Percentiles rank a stretch among this genome's conserved stretches.
Conservation (phyloP, 768 basidiomycete genomes). For the Fistulinella prunicolor region DNA sequence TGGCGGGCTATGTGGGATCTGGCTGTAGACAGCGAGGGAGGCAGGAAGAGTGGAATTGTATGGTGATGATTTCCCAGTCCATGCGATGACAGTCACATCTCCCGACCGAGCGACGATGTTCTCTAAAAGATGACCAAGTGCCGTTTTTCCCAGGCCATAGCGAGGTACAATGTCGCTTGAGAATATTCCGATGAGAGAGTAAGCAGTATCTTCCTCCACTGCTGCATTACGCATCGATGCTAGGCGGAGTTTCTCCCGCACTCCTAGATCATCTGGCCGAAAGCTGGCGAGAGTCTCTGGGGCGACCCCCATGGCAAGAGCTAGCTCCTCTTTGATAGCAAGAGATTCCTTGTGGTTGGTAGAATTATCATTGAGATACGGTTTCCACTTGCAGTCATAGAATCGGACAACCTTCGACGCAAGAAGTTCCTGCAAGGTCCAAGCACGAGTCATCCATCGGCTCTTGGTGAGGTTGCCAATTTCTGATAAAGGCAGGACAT, state of each 20-base stretch:
- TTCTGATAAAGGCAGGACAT: too few species aligned
- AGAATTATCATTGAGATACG: not conserved
- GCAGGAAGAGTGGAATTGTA: not conserved
- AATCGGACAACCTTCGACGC: constrained; percentile 11
- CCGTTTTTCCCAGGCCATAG: not conserved
- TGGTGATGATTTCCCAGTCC: not conserved
- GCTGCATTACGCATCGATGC: constrained; percentile 20
- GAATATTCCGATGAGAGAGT: constrained; percentile 19
- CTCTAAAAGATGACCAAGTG: not conserved
- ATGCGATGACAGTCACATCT: not conserved
- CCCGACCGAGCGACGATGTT: constrained; percentile 2
- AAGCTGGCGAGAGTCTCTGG: not conserved
- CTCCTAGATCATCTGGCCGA: not conserved
- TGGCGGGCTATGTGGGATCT: not conserved
- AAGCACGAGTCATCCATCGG: constrained; percentile 17
- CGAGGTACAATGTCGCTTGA: not conserved
- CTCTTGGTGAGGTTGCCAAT: not conserved
- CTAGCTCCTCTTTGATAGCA: not conserved
- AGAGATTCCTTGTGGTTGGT: constrained; percentile 7
- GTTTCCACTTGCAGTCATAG: constrained; percentile 4
- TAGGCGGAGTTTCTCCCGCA: constrained; percentile 1
- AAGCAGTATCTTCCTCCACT: constrained; percentile 16
- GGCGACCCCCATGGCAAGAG: not conserved
- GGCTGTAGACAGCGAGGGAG: not conserved
- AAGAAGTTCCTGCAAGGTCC: constrained; percentile 17